Base-by-base conservation (phyloP, 768 basidiomycete species). In the Termitomyces sp. region DNA sequence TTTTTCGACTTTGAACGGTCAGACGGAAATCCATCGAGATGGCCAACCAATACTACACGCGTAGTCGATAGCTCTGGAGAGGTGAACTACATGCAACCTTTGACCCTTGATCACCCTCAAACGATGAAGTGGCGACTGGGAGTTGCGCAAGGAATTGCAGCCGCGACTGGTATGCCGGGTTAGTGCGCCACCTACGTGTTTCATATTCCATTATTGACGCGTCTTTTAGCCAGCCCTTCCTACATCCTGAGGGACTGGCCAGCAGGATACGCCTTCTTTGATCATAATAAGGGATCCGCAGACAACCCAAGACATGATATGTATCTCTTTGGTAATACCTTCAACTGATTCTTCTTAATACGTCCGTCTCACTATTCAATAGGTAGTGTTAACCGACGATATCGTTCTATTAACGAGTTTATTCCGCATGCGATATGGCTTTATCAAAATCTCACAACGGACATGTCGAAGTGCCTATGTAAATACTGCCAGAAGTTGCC, bases 401-500 rank as follows among this genome's bases (percentile, higher is more conserved):
- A 93, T 72, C 89, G 93, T 46, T 93, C 92, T 13, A 77, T 86
- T n/a, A 88, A 89, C 52, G 93, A 95, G 69, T 92, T 94, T 70
- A 82, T 89, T 51, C 91, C 92, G 4, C 93, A 95, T 67, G 90
- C 90, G 2, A 77, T 86, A 60, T 94, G 92, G 92, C 81, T 94
- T 11, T 78, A 87, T 71, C 76, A 77, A 7, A 87, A 90, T 61
- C 68, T 75, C 0, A 76, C 76, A 2, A 68, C 80, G 61, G 71
- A 81, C 62, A 79, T 78, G 49, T 68, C 70, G 3, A 80, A 80
- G 46, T 94, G 91, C 67, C 74, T 74, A 36, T 94, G 91, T 76
- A 92, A 91, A 69, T 93, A 93, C 66, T 93, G 91, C 69, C 75
- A 82, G 45, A 88, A 87, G 67, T 79, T 84, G 63, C 76, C 86